Base-by-base conservation (phyloP, 495 filamentous ascomycete genomes). In the Penicillium malachiteum region DNA sequence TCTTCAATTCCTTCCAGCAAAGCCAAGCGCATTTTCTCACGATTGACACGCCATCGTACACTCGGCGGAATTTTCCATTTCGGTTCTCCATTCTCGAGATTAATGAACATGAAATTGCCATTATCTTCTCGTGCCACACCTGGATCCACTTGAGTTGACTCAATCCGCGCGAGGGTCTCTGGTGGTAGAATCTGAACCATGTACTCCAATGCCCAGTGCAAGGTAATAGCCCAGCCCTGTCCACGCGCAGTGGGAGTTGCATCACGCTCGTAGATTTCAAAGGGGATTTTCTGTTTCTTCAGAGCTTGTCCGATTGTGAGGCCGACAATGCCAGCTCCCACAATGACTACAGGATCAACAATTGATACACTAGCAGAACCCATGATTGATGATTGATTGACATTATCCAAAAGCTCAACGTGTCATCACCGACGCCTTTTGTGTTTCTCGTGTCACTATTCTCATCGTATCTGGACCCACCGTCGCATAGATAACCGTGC, bases 191-290 rank as follows among this genome's bases (percentile, higher is more conserved):
- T 65, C 17, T 72, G 53, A 2, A 70, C 65, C 54, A 86, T 67
- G n/a, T 73, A 74, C 5, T 76, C 63, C 7, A 84, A 66, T 7
- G 77, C 77, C 79, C 80, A 84, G 63, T 85, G 81, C 18, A 86
- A 70, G 0, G 83, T 84, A 33, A 86, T 75, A 14, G 78, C 82
- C 82, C 81, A 86, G 13, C 83, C 83, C 48, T 75, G 74, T 5
- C 65, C 68, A 9, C 83, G 75, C 16, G 70, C 62, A 13, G 62
- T 52, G 33, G 72, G 65, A 26, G 56, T 57, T 4, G 63, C 54
- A 64, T 86, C 83, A 13, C 80, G 74, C 54, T 86, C 83, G 61
- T 75, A 85, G 6, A 86, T 73, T 13, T 70, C 54, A 59, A 81
- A 82, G 7, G 78, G 65, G 30, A 80, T 74, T 16, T 58, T 55